These are phyloP conservation scores for Aspergillus panamensis DNA, from an alignment of 495 filamentous ascomycete genomes.

Conservation along the genomic window DNA sequence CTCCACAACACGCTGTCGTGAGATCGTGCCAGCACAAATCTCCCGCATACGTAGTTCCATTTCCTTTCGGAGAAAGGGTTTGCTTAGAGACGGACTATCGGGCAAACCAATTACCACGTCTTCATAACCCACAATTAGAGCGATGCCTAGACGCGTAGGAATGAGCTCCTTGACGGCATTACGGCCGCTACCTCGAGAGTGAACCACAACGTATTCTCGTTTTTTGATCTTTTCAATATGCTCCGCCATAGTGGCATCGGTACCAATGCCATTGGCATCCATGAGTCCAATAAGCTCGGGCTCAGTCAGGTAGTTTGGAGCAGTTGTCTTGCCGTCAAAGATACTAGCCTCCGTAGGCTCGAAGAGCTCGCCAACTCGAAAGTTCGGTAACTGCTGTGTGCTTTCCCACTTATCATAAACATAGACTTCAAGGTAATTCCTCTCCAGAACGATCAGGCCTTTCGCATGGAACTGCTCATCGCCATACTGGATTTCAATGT, in stretches of 20 bases:
- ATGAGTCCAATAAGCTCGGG: constrained; percentile 96
- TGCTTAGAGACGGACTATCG: constrained; percentile 78
- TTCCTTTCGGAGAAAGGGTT: constrained; percentile 97
- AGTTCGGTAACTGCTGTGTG: constrained; percentile 75
- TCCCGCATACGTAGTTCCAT: constrained; percentile 94
- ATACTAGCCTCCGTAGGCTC: constrained; percentile 87
- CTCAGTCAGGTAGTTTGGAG: constrained; percentile 87
- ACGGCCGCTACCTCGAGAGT: constrained; percentile 51
- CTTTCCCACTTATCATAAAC: constrained; percentile 94
- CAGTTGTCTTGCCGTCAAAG: constrained; percentile 77
- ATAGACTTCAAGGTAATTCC: constrained; percentile 95
- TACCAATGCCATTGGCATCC: constrained; percentile 98
- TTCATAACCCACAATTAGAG: constrained; percentile 90
- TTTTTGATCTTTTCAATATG: constrained; percentile 95
- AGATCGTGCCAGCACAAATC: constrained; percentile 84
- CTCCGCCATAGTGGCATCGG: constrained; percentile 98
- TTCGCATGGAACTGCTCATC: constrained; percentile 75
- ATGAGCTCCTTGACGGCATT: constrained; percentile 78
- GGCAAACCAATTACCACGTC: constrained; percentile 65
- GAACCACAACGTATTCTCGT: constrained; percentile 71
- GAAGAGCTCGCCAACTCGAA: constrained; percentile 73
- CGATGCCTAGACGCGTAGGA: constrained; percentile 84
- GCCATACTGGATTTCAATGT: constrained; percentile 81
- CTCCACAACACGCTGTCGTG: constrained; percentile 66
- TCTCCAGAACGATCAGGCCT: constrained; percentile 79